Percentiles rank a stretch among this genome's conserved stretches.
These are phyloP conservation scores for Ophiostoma montium DNA, from an alignment of 2,329 filamentous ascomycete genomes.

Conservation along the genomic window DNA sequence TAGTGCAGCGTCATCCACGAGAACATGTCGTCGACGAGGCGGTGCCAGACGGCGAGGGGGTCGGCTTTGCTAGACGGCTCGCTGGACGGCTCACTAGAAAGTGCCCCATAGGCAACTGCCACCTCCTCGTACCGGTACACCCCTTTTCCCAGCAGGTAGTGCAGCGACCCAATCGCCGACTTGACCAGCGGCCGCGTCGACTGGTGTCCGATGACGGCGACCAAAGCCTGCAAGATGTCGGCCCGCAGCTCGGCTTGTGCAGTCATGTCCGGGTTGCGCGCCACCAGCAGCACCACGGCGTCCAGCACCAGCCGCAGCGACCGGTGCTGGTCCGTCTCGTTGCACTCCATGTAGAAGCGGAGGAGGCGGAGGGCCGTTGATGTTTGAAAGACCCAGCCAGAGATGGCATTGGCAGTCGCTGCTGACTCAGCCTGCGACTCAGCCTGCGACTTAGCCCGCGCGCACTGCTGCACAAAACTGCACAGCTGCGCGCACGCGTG, in stretches of 20 bases:
- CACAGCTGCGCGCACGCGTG: slow-evolving; percentile 46
- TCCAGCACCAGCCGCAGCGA: slow-evolving; percentile 50
- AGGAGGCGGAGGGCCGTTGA: slow-evolving; percentile 36
- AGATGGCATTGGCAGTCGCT: no score
- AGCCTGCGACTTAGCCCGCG: slow-evolving; percentile 23
- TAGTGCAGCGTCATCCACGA: slow-evolving; percentile 41
- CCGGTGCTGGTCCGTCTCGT: slow-evolving; percentile 49
- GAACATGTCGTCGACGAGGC: slow-evolving; percentile 22
- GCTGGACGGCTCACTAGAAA: no score
- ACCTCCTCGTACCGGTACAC: slow-evolving; percentile 37
- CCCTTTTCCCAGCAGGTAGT: slow-evolving; percentile 49
- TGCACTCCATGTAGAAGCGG: slow-evolving; percentile 52
- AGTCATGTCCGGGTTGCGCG: slow-evolving; percentile 32
- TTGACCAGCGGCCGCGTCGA: slow-evolving; percentile 52
- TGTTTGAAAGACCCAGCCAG: slow-evolving; percentile 36
- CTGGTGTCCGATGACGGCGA: slow-evolving; percentile 45
- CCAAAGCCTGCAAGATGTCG: slow-evolving; percentile 34
- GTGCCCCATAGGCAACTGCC: slow-evolving; percentile 28
- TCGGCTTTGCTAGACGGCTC: no score
- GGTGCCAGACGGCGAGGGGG: slow-evolving; percentile 17
- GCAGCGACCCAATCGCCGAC: slow-evolving; percentile 52
- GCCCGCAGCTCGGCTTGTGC: slow-evolving; percentile 26
- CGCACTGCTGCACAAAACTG: slow-evolving; percentile 46
- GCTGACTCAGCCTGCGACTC: no score
- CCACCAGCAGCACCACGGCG: slow-evolving; percentile 36